A percentile compares a stretch with the other conserved stretches of the same genome.
These are phyloP conservation scores for Alternaria sp. DNA, from an alignment of 2,329 filamentous ascomycete genomes.

Conservation along the genomic window DNA sequence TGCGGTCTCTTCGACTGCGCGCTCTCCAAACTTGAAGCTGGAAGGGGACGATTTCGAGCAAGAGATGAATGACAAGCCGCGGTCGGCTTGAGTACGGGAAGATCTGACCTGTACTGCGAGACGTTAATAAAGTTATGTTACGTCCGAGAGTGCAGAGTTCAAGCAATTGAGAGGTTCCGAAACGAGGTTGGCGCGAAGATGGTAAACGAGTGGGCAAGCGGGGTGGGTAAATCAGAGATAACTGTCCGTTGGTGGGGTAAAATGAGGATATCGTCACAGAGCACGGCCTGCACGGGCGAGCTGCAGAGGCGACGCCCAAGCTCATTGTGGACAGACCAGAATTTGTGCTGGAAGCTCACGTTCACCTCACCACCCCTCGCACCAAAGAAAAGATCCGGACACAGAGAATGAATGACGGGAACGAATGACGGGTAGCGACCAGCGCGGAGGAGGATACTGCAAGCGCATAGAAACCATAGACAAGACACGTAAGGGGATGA, in stretches of 20 bases:
- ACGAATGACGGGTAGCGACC: slow-evolving; percentile 13
- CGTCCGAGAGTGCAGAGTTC: not conserved
- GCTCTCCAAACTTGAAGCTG: not conserved
- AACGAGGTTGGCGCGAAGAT: slow-evolving; percentile 2
- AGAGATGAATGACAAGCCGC: not conserved
- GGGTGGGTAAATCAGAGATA: slow-evolving; percentile 6
- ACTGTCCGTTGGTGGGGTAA: slow-evolving; percentile 11
- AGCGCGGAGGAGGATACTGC: slow-evolving; percentile 7
- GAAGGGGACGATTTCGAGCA: not conserved
- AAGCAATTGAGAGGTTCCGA: not conserved
- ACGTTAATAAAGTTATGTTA: not conserved
- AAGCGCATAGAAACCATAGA: not conserved
- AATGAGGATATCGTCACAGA: slow-evolving; percentile 24
- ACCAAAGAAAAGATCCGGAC: not conserved
- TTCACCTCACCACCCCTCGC: slow-evolving; percentile 5
- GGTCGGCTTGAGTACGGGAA: not conserved
- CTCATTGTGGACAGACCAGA: slow-evolving; percentile 3
- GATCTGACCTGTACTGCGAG: not conserved
- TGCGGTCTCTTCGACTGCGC: not conserved
- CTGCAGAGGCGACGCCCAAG: slow-evolving; percentile 12
- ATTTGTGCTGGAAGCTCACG: not conserved
- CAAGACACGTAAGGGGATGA: not conserved
- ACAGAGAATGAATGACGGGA: not conserved
- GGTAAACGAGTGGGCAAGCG: not conserved
- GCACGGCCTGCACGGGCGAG: slow-evolving; percentile 25